These are phyloP conservation scores for Protea cynaroides DNA, from an alignment of 164 flowering plant genomes.

Conservation along the genomic window DNA sequence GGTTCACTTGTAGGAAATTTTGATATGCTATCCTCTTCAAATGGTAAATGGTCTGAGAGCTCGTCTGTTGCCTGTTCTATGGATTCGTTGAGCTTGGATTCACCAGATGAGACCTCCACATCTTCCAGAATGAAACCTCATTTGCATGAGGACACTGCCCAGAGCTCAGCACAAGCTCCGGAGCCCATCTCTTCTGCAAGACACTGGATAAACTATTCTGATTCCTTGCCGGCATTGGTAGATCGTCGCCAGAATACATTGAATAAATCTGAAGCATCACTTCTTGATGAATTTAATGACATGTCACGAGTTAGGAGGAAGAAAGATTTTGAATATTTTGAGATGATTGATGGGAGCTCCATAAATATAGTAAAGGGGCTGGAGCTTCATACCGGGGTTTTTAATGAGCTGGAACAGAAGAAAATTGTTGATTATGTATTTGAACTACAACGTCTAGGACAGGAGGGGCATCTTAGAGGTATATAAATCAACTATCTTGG, in stretches of 20 bases:
- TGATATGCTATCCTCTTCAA: background rate
- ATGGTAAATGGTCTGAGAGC: background rate
- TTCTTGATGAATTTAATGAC: constrained; percentile 12
- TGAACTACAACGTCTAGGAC: constrained; percentile 35
- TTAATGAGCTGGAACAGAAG: constrained; percentile 41
- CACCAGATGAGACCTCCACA: background rate
- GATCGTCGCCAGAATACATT: background rate
- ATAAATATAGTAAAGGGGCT: constrained; percentile 47
- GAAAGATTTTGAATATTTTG: constrained; percentile 33
- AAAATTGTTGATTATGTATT: constrained; percentile 37
- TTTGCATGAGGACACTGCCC: background rate
- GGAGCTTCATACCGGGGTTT: constrained; percentile 49
- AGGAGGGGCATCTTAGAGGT: constrained; percentile 45
- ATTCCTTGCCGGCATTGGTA: constrained; percentile 9
- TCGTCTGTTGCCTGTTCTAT: background rate
- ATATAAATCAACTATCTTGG: background rate
- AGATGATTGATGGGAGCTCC: constrained; percentile 30
- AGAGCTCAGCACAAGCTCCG: constrained; percentile 3
- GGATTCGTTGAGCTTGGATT: background rate
- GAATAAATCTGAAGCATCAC: background rate
- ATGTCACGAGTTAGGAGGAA: constrained; percentile 33
- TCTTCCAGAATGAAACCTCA: background rate
- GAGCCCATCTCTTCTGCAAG: constrained; percentile 1
- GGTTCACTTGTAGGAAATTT: constrained; percentile 1
- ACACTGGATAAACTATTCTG: background rate